phyloP scores from a whole-genome alignment of 2,329 filamentous ascomycete species.

The Sarocladium oryzae region DNA sequence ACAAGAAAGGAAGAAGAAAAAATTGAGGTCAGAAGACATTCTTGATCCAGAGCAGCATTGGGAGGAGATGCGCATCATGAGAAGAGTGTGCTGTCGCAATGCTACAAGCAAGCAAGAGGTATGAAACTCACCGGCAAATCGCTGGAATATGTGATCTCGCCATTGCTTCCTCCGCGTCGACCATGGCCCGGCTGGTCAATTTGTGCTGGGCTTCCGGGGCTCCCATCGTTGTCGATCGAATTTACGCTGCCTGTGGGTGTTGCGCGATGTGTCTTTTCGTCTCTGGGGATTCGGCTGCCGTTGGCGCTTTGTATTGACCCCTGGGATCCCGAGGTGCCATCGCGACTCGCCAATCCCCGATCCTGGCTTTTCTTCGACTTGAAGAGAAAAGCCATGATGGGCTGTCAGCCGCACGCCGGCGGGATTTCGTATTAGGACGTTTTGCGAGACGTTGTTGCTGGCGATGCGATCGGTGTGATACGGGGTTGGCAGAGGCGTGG shows the following conservation, averaged over 20 bases:
- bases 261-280: conserved; percentile 56
- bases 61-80: neutral
- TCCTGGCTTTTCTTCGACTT: conserved; percentile 71
- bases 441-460: conserved; percentile 1
- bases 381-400: conserved; percentile 73
- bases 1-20: conserved; percentile 6
- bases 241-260: conserved; percentile 74
- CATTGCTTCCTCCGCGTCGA: conserved; percentile 44
- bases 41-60: neutral
- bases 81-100: neutral
- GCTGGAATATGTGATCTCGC: conserved; percentile 38
- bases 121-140: conserved; percentile 13
- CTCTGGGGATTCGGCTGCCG: conserved; percentile 38
- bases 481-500: neutral
- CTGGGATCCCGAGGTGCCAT: conserved; percentile 42
- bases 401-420: conserved; percentile 32
- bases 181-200: conserved; percentile 32
- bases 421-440: conserved; percentile 12
- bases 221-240: conserved; percentile 60
- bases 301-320: conserved; percentile 40
- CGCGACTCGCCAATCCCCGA: conserved; percentile 49
- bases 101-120: neutral
- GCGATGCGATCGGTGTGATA: conserved; percentile 15
- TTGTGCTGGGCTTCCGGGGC: conserved; percentile 50
- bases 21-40: too few species aligned